Evolutionary conservation across 345 rosid genomes (phyloP), one percentile per base, ranked within the genome.

Genomic region (Corchorus capsularis): DNA sequence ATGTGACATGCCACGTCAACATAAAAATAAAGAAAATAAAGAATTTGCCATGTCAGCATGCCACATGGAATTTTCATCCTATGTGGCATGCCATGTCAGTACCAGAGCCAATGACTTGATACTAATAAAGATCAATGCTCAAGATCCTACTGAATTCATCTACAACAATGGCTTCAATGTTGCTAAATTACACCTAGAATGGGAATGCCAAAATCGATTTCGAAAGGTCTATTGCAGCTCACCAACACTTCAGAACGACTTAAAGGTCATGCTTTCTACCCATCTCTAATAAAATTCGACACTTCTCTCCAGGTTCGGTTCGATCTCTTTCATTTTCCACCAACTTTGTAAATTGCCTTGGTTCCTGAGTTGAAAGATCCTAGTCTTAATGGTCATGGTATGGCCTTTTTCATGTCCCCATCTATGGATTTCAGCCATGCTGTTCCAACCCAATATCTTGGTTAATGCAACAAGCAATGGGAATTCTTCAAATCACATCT

Each of bases 221-320:
- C 86, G 0, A 84, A 59, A 69, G 93, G 96, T 32, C 84, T 88
- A 4, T 76, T 88, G 77, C 84, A 91, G 85, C 84, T 91, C 4
- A 89, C 96, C 4, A 85, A 89, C 78, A 79, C 77, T 67, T 82
- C 89, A 2, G 34, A 82, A 46, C 53, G 65, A 8, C 69, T 85
- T n/a, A n/a, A n/a, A n/a, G 92, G 90, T 15, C 86, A 75, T 65
- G 88, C 88, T 71, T 87, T 89, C 72, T 82, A n/a, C 46, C 47
- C 20, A 50, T 27, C 11, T 16, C 63, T 53, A 20, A 14, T 70
- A 0, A 20, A 73, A 0, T 84, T 87, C 74, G 72, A 63, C 6
- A 3, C 46, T 32, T 35, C 67, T 71, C 72, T 41, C 10, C 83
- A 68, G 63, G 63, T 73, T 43, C 73, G 2, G 39, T 79, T 0